phyloP scores from a whole-genome alignment of 192 early-diverging fungal species.

The Obelidium mucronatum region DNA sequence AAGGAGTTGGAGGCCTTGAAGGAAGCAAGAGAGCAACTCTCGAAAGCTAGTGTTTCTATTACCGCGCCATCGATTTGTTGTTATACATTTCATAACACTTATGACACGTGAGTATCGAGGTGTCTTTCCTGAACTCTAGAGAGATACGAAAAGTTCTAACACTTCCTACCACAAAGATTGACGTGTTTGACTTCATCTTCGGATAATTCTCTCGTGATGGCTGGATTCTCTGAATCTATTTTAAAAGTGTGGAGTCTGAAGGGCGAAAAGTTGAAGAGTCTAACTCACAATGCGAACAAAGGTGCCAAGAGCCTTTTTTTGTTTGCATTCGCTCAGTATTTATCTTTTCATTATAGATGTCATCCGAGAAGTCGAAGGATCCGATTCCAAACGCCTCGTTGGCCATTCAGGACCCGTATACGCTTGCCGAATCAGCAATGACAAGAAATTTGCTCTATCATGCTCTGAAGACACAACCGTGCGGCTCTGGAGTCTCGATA shows the following conservation, averaged over 20 bases:
- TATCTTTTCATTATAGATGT: slow-evolving; percentile 14
- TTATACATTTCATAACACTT: slow-evolving; percentile 96
- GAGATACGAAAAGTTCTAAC: not conserved
- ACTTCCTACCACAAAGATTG: slow-evolving; percentile 57
- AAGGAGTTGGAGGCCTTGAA: slow-evolving; percentile 79
- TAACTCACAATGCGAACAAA: slow-evolving; percentile 11
- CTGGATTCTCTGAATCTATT: slow-evolving; percentile 94
- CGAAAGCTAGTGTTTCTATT: not conserved
- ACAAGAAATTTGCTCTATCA: slow-evolving; percentile 85
- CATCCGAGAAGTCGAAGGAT: slow-evolving; percentile 20
- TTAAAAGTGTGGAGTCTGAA: slow-evolving; percentile 93
- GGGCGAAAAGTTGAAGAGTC: slow-evolving; percentile 35
- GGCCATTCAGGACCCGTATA: slow-evolving; percentile 95
- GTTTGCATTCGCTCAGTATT: slow-evolving; percentile 49
- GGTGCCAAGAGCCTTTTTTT: too few relatives aligned
- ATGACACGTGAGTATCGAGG: slow-evolving; percentile 60
- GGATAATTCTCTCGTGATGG: slow-evolving; percentile 83
- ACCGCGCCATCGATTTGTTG: slow-evolving; percentile 89
- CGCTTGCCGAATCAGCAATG: slow-evolving; percentile 84
- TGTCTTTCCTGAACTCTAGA: not conserved
- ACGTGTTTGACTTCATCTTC: slow-evolving; percentile 85
- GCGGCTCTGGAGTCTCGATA: slow-evolving; percentile 95
- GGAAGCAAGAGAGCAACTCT: slow-evolving; percentile 77
- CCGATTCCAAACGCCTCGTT: slow-evolving; percentile 66
- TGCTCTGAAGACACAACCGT: slow-evolving; percentile 92